phyloP scores from a whole-genome alignment of 129 eudicot genomes.

The Flaveria linearis region DNA sequence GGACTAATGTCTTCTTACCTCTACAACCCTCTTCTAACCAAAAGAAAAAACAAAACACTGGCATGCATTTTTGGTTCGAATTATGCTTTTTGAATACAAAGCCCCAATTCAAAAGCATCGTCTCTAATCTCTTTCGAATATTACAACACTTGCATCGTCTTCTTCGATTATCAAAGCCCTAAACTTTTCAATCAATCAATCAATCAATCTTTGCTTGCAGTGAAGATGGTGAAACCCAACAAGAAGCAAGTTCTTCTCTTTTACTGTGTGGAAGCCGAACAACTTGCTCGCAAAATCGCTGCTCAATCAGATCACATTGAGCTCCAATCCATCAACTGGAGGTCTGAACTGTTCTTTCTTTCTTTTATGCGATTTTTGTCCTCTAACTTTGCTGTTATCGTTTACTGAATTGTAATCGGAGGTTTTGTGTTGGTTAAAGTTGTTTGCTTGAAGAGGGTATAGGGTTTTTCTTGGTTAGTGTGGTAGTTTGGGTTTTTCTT shows the following conservation, averaged over 20 bases:
- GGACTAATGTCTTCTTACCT: no score
- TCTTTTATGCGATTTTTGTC: background rate
- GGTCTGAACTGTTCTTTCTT: conserved; percentile 36
- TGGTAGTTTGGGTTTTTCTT: background rate
- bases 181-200: no score
- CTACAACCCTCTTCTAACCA: no score
- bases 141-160: conserved; percentile 14
- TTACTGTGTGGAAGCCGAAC: conserved; percentile 75
- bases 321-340: conserved; percentile 92
- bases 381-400: background rate
- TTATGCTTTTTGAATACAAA: conserved; percentile 16
- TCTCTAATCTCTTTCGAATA: conserved; percentile 1
- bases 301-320: conserved; percentile 74
- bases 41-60: no score
- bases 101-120: conserved; percentile 3
- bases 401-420: background rate
- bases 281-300: conserved; percentile 79
- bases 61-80: conserved; percentile 14
- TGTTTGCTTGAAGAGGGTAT: background rate
- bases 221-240: conserved; percentile 63
- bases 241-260: conserved; percentile 78
- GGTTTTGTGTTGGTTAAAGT: no score
- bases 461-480: background rate
- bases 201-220: background rate
- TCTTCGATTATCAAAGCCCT: background rate